phyloP scores from a whole-genome alignment of 257 asterid genomes.

The Cordia subcordata region DNA sequence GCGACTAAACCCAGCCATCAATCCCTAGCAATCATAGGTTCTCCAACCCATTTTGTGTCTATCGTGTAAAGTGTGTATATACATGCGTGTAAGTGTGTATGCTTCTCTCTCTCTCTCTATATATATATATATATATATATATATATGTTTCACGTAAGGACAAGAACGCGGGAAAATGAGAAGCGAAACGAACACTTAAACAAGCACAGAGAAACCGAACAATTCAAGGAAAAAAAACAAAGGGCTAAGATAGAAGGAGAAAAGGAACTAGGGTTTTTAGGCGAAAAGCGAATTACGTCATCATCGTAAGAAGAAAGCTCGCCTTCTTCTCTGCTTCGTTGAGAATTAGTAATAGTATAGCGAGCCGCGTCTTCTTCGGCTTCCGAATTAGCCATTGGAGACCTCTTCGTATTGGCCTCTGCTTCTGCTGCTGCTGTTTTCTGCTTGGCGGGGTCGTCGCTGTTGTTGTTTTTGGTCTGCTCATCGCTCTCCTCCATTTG shows the following conservation, averaged over 20 bases:
- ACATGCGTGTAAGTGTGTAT: neutral
- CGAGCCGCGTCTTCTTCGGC: neutral
- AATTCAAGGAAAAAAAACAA: neutral
- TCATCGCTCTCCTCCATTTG: neutral
- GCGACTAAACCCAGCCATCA: too few relatives aligned
- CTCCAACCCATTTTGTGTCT: too few relatives aligned
- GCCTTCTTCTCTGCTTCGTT: slow-evolving; percentile 39
- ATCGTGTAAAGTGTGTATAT: too few relatives aligned
- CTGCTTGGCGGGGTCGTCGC: too few relatives aligned
- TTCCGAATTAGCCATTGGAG: neutral
- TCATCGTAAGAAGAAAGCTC: slow-evolving; percentile 32
- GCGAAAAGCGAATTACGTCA: slow-evolving; percentile 3
- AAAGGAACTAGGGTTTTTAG: slow-evolving; percentile 3
- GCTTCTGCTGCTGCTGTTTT: neutral
- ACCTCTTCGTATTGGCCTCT: neutral
- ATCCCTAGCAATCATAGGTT: too few relatives aligned
- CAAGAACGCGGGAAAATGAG: too few relatives aligned
- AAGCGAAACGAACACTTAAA: too few relatives aligned
- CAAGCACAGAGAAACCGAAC: neutral
- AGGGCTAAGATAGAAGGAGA: neutral
- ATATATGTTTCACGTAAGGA: too few relatives aligned
- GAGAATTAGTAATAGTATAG: neutral
- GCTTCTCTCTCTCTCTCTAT: too few relatives aligned
- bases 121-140: too few relatives aligned
- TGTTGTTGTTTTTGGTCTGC: too few relatives aligned